Evolutionary conservation across 257 asterid species (phyloP).

Genomic region (Fraxinus pennsylvanica): DNA sequence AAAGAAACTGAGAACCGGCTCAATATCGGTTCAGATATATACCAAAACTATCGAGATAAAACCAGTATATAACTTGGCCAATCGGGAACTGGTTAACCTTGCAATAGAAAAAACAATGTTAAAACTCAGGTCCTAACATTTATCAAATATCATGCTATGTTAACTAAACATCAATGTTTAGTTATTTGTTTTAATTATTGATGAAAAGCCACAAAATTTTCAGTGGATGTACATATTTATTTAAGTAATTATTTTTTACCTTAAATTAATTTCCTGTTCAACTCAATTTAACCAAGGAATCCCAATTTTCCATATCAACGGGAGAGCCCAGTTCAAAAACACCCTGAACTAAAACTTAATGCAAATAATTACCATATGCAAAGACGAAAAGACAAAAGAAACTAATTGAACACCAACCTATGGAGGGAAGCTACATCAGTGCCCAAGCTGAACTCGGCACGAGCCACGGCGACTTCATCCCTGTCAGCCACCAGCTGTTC

Average conservation of each 20-base stretch:
- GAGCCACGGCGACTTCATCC: constrained; percentile 51
- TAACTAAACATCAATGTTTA: not conserved
- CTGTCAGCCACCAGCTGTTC: constrained; percentile 53
- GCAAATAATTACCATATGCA: not conserved
- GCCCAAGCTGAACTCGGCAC: constrained; percentile 54
- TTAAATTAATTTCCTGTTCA: not conserved
- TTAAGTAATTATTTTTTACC: too few relatives aligned
- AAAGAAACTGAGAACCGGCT: not conserved
- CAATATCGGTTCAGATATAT: not conserved
- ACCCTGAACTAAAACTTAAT: not conserved
- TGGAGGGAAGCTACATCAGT: constrained; percentile 78
- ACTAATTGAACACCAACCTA: constrained; percentile 46
- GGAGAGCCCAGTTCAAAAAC: not conserved
- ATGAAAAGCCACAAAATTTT: too few relatives aligned
- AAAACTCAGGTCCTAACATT: too few relatives aligned
- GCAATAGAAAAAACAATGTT: not conserved
- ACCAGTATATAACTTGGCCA: not conserved
- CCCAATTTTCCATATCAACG: not conserved
- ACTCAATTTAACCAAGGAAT: not conserved
- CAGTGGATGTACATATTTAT: not conserved
- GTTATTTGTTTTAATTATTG: too few relatives aligned
- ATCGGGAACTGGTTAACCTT: not conserved
- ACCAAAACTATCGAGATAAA: not conserved
- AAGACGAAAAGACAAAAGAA: not conserved
- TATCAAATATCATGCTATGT: not conserved